A percentile compares a stretch with the other conserved stretches of the same genome.
Conservation (phyloP, 345 rosid species). For the Aethionema arabicum region DNA sequence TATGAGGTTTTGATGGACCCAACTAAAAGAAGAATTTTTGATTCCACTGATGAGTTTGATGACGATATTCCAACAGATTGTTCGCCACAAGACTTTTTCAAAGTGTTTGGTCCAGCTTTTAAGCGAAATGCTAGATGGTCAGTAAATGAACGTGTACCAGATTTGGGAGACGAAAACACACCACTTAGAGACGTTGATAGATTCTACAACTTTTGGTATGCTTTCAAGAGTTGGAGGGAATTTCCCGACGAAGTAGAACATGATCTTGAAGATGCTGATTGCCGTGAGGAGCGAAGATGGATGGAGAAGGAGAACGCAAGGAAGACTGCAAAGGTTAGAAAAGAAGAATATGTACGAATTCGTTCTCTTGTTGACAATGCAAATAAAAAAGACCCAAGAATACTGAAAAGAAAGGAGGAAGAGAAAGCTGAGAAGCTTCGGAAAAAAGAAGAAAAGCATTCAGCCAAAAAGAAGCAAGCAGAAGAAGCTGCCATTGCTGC, state of each 20-base stretch:
- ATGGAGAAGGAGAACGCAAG: slow-evolving; percentile 96
- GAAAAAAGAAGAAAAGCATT: slow-evolving; percentile 70
- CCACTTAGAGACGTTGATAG: slow-evolving; percentile 62
- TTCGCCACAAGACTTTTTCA: slow-evolving; percentile 84
- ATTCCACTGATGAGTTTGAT: slow-evolving; percentile 96
- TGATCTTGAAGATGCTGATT: slow-evolving; percentile 89
- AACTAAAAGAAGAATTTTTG: slow-evolving; percentile 77
- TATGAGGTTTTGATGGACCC: slow-evolving; percentile 89
- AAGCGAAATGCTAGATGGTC: slow-evolving; percentile 98
- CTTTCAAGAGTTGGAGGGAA: slow-evolving; percentile 96
- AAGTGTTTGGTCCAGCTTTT: slow-evolving; percentile 96
- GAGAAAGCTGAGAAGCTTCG: slow-evolving; percentile 80
- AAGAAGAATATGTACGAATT: slow-evolving; percentile 82
- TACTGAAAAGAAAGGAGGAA: slow-evolving; percentile 72
- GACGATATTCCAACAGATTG: slow-evolving; percentile 88
- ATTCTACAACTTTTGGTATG: slow-evolving; percentile 81
- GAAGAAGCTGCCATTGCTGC: slow-evolving; percentile 81
- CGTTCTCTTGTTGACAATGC: slow-evolving; percentile 90
- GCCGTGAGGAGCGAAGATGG: slow-evolving; percentile 97
- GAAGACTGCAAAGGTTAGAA: slow-evolving; percentile 78
- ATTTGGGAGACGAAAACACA: slow-evolving; percentile 71
- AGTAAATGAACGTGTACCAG: slow-evolving; percentile 58
- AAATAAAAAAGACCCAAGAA: slow-evolving; percentile 80
- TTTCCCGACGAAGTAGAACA: slow-evolving; percentile 93
- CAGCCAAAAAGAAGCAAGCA: slow-evolving; percentile 79